Base-by-base conservation (phyloP, 2,329 filamentous ascomycete species). In the Salinomyces thailandicus region DNA sequence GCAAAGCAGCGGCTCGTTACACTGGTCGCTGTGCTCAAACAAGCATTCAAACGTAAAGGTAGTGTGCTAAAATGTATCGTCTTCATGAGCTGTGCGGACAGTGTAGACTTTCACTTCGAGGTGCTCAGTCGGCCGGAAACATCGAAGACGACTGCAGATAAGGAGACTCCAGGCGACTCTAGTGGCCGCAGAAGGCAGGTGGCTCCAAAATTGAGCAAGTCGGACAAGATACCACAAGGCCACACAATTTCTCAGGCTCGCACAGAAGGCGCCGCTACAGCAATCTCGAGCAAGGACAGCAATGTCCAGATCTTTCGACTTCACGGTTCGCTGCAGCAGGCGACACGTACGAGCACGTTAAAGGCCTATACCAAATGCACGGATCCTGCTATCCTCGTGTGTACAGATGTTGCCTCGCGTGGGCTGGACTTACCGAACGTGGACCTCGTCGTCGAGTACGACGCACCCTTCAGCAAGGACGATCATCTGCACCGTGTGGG, bases 31-130 rank as follows among this genome's bases (percentile, higher is more conserved):
- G 74, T 87, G 19, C 68, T 98, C 39, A 93, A 89, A 57, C 79
- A 85, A 13, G 79, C 86, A 0, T 96, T 98, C 59, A 79, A 85
- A 39, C 75, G 87, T 13, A 84, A 82, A 59, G 89, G 86, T 0
- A 85, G 85, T 1, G 83, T 93, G 13, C 95, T 93, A 84, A 96
- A 98, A 61, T 84, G 82, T 15, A 95, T 98, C 42, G 72, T 98
- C 22, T 98, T 98, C 63, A 83, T 98, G 33, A 94, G 89, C 8
- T 98, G 91, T 53, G 87, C 91, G 14, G 91, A 98, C 58, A 91
- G 85, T 1, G 91, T 96, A 41, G 86, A 98, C 57, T 98, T 95
- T 52, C 89, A 96, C 59, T 96, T 86, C 57, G 82, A 93, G 42
- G 66, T 94, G 3, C 74, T 98, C 39, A 79, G 69, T 5, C 63